These are phyloP conservation scores for Chionographis japonica DNA, from an alignment of 106 monocot species.

Conservation along the genomic window DNA sequence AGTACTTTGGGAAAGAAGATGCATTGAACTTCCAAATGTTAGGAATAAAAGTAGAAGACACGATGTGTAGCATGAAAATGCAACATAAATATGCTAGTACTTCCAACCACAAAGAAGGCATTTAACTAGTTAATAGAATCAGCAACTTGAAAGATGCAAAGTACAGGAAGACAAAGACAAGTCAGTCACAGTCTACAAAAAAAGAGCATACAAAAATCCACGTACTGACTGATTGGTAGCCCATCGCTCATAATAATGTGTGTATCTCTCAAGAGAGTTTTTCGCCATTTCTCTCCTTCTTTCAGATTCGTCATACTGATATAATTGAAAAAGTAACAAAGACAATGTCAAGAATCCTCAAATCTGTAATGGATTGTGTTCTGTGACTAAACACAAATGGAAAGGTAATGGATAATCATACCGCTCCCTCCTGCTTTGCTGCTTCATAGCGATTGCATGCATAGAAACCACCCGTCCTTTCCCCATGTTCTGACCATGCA, in stretches of 20 bases:
- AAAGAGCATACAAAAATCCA: background rate
- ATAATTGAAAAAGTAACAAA: slow-evolving; percentile 8
- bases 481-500: slow-evolving; percentile 85
- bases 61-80: too few species aligned
- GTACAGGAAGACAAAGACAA: background rate
- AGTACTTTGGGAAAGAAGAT: too few species aligned
- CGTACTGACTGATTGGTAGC: slow-evolving; percentile 80
- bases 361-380: too few species aligned
- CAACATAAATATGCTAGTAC: too few species aligned
- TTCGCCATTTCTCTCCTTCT: slow-evolving; percentile 92
- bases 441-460: slow-evolving; percentile 86
- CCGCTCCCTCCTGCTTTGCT: slow-evolving; percentile 81
- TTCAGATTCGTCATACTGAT: slow-evolving; percentile 85
- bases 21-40: too few species aligned
- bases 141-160: background rate
- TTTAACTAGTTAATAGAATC: too few species aligned
- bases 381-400: background rate
- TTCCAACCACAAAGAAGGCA: too few species aligned
- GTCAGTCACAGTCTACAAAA: background rate
- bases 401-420: slow-evolving; percentile 19
- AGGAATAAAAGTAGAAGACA: too few species aligned
- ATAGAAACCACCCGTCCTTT: slow-evolving; percentile 86
- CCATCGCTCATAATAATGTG: slow-evolving; percentile 90
- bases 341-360: background rate
- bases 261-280: slow-evolving; percentile 82